phyloP scores from a whole-genome alignment of 2,329 filamentous ascomycete genomes.

The Metarhizium sp. region DNA sequence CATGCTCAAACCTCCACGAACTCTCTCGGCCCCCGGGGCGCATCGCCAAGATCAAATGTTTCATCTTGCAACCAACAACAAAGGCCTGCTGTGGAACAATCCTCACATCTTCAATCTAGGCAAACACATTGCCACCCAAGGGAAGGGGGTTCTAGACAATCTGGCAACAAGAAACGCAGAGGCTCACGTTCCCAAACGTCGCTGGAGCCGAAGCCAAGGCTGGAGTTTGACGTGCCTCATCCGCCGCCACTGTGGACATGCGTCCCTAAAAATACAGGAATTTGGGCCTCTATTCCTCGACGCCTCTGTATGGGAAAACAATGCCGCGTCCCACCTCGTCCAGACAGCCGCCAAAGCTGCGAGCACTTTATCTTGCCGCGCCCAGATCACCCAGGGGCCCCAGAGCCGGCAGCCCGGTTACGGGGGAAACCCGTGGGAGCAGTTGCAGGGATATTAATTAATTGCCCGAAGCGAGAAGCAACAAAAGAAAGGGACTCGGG shows the following conservation, averaged over 20 bases:
- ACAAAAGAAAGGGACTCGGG: too few relatives aligned
- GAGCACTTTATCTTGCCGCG: background rate
- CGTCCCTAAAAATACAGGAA: background rate
- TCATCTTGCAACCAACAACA: background rate
- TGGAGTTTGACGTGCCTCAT: background rate
- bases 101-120: background rate
- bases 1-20: background rate
- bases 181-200: background rate
- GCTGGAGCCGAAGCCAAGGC: background rate
- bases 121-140: background rate
- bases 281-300: too few relatives aligned
- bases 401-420: background rate
- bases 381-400: background rate
- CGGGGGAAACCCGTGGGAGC: background rate
- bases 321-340: background rate
- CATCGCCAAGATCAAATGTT: background rate
- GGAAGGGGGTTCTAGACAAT: too few relatives aligned
- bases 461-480: too few relatives aligned
- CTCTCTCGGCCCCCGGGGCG: background rate
- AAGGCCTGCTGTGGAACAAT: background rate
- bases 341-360: background rate
- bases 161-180: background rate
- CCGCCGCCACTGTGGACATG: background rate
- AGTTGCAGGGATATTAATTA: too few relatives aligned
- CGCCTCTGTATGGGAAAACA: background rate